Evolutionary conservation across 75 land plant genomes (phyloP), one percentile per base, ranked within the genome.

Genomic region (Azolla pinnata): DNA sequence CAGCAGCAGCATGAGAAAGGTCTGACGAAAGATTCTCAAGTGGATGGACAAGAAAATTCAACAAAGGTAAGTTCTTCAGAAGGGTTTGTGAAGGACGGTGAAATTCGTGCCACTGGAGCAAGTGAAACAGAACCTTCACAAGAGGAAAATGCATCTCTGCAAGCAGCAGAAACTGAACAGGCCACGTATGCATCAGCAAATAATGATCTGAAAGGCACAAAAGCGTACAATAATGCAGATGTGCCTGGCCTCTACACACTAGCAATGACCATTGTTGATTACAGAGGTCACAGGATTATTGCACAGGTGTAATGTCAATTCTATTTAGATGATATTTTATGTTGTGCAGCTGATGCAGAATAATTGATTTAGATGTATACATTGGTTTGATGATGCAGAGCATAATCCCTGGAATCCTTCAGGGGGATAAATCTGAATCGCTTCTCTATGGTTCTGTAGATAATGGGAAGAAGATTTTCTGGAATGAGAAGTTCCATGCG

Each of bases 141-240:
- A n/a, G 82, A 76, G 60, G 61, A 46, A 25, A 66, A 66, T 18
- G 35, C 70, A 14, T 79, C 80, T 28, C 25, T 62, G 1, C 79
- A 74, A 51, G 49, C 62, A 58, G 62, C 66, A 35, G 97, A 92
- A 30, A 81, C 72, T 74, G 99, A 95, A 71, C 99, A 95, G 69
- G 99, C 99, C 1, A 95, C 99, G 45, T 95, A 89, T 74, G 89
- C 96, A 21, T 89, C 97, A 56, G 96, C 99, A 31, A 95, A 95
- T 71, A 95, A 95, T 78, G 99, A 95, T 58, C 72, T 95, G 67
- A 89, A 81, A 67, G 99, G 99, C 48, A 95, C 99, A 35, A 95
- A 81, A 56, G 96, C 96, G 31, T 89, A 83, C 69, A 93, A 95
- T 69, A 86, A 81, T 74, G 96, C 87, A 55, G 99, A 95, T 78